Conservation (phyloP, 1,284 basidiomycete species). For the Puccinia horiana region DNA sequence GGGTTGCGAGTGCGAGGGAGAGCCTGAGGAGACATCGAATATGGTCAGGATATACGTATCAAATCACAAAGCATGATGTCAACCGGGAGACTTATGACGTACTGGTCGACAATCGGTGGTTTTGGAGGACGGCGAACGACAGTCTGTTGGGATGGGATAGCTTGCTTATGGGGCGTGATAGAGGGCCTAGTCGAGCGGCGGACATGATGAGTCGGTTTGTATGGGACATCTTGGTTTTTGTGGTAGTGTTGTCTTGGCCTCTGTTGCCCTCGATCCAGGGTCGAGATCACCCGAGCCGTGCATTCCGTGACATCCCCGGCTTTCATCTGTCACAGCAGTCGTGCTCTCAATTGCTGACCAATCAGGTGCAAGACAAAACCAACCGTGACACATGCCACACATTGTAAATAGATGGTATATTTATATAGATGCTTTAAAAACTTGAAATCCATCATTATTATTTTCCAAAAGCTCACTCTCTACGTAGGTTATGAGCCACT, state of each 20-base stretch:
- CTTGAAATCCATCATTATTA: too few relatives aligned
- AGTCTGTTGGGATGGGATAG: not conserved
- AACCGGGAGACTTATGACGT: not conserved
- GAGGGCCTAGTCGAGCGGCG: not conserved
- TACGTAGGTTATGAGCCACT: too few relatives aligned
- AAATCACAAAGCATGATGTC: not conserved
- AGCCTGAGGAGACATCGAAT: not conserved
- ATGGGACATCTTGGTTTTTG: not conserved
- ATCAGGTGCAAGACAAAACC: too few relatives aligned
- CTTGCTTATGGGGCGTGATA: not conserved
- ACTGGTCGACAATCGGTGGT: slow-evolving; percentile 16
- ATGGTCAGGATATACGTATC: not conserved
- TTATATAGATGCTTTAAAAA: too few relatives aligned
- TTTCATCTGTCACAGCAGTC: not conserved
- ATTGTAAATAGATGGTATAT: too few relatives aligned
- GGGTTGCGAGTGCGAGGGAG: not conserved
- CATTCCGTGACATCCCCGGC: not conserved
- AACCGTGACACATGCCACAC: too few relatives aligned
- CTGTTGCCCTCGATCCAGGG: not conserved
- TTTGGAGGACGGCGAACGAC: not conserved
- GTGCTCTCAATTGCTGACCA: too few relatives aligned
- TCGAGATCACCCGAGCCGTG: slow-evolving; percentile 6
- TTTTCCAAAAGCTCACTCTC: too few relatives aligned
- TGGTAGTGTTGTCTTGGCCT: not conserved
- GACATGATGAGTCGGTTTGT: not conserved